Evolutionary conservation across 2,329 filamentous ascomycete genomes (phyloP).

Genomic region (Cadophora malorum): DNA sequence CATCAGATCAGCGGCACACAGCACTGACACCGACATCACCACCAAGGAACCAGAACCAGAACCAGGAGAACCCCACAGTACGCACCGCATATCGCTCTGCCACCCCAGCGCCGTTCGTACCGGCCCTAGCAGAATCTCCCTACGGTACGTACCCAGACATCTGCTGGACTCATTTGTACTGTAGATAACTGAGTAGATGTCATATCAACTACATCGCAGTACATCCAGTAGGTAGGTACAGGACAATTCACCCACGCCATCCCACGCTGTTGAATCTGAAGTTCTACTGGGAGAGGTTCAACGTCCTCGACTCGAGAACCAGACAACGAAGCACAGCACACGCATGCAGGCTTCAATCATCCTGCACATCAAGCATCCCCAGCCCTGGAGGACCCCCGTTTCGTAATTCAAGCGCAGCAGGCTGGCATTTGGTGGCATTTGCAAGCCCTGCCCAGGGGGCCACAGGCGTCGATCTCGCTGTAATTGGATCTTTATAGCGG

Average conservation of each 20-base stretch:
- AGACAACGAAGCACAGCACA: not conserved
- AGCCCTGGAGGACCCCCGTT: slow-evolving; percentile 22
- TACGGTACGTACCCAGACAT: not conserved
- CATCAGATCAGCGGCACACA: slow-evolving; percentile 11
- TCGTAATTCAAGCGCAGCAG: slow-evolving; percentile 16
- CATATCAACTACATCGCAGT: not conserved
- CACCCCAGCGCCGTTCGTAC: slow-evolving; percentile 9
- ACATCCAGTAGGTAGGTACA: not conserved
- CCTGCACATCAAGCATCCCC: slow-evolving; percentile 4
- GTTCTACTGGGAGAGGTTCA: not conserved
- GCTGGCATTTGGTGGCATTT: slow-evolving; percentile 12
- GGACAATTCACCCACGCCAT: not conserved
- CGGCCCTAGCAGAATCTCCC: slow-evolving; percentile 12
- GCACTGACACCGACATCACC: not conserved
- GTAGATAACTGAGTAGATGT: not conserved
- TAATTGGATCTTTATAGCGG: slow-evolving; percentile 29
- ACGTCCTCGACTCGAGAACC: not conserved
- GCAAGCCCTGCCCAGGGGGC: slow-evolving; percentile 21
- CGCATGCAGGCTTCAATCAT: slow-evolving; percentile 4
- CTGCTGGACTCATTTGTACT: not conserved
- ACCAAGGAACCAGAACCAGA: not conserved
- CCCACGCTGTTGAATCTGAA: slow-evolving; percentile 3
- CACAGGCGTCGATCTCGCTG: slow-evolving; percentile 35
- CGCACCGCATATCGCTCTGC: slow-evolving; percentile 7
- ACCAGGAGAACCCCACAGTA: slow-evolving; percentile 8